Percentiles rank a stretch among this genome's conserved stretches.
Conservation (phyloP, 805 yeast species). For the Zygosaccharomyces bailii region DNA sequence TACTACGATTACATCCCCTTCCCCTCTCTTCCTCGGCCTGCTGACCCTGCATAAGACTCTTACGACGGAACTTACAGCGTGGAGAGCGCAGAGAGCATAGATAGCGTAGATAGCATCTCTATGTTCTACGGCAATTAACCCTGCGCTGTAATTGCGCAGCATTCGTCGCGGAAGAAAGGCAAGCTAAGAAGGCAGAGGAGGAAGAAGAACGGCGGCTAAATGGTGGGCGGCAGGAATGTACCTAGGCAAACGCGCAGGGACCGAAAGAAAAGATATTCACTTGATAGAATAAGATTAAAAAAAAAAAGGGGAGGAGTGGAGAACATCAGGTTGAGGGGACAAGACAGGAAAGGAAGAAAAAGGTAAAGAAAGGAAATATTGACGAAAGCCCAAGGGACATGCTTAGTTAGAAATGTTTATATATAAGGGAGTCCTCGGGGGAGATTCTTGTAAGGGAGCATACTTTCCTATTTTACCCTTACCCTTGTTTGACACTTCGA, state of each 20-base stretch:
- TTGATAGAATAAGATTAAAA: not conserved
- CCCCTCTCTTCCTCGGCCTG: no score
- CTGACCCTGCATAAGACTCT: no score
- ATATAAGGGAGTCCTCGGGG: not conserved
- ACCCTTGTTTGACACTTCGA: no score
- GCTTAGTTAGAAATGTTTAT: not conserved
- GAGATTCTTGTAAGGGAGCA: not conserved
- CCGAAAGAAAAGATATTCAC: no score
- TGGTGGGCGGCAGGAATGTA: constrained; percentile 3
- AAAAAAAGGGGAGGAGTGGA: not conserved
- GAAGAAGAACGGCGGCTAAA: constrained; percentile 5
- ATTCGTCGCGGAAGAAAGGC: not conserved
- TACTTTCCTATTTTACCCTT: no score
- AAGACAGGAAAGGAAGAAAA: not conserved
- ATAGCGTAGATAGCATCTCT: not conserved
- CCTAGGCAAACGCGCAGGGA: not conserved
- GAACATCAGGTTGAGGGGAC: not conserved
- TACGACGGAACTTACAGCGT: no score
- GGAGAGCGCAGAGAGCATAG: no score
- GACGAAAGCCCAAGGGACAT: not conserved
- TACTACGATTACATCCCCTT: no score
- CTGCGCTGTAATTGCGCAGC: no score
- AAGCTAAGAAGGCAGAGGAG: not conserved
- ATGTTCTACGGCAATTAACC: no score
- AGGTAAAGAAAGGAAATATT: not conserved